A percentile compares a stretch with the other conserved stretches of the same genome.
These are phyloP conservation scores for Nepenthes gracilis DNA, from an alignment of 148 eudicot species.

Conservation along the genomic window DNA sequence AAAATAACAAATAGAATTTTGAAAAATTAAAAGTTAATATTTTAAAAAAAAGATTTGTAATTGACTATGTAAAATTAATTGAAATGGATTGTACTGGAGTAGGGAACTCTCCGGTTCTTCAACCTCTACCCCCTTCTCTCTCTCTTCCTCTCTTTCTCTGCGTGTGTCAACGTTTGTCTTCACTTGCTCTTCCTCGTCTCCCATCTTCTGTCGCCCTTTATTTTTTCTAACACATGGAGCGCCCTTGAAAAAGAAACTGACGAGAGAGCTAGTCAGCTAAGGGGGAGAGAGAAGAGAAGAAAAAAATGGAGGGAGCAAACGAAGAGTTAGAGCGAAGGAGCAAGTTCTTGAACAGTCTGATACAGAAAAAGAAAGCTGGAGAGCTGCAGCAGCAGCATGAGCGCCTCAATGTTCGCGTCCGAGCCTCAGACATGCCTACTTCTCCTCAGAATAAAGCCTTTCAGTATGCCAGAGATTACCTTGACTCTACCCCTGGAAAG, in stretches of 20 bases:
- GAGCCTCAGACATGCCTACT: slow-evolving; percentile 56
- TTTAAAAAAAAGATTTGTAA: too few relatives aligned
- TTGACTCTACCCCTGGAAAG: slow-evolving; percentile 40
- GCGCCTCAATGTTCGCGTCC: slow-evolving; percentile 32
- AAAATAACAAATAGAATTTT: too few relatives aligned
- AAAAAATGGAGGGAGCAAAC: slow-evolving; percentile 39
- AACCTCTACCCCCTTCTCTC: background rate
- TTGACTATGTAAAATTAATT: too few relatives aligned
- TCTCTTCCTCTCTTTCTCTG: background rate
- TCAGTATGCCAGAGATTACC: slow-evolving; percentile 28
- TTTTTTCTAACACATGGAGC: background rate
- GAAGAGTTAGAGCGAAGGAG: slow-evolving; percentile 55
- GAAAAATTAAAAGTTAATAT: too few relatives aligned
- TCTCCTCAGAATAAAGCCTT: slow-evolving; percentile 41
- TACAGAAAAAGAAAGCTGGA: slow-evolving; percentile 36
- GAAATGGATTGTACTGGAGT: too few relatives aligned
- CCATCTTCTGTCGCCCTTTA: background rate
- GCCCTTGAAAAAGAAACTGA: background rate
- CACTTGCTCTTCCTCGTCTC: background rate
- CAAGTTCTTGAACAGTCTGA: slow-evolving; percentile 47
- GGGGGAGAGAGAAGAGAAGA: background rate
- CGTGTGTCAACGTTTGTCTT: background rate
- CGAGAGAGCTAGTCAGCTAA: background rate
- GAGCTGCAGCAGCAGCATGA: slow-evolving; percentile 26
- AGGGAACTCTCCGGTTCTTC: too few relatives aligned